Evolutionary conservation across 306 rosid genomes (phyloP), one percentile per base, ranked within the genome.

Genomic region (Castanospermum australe): DNA sequence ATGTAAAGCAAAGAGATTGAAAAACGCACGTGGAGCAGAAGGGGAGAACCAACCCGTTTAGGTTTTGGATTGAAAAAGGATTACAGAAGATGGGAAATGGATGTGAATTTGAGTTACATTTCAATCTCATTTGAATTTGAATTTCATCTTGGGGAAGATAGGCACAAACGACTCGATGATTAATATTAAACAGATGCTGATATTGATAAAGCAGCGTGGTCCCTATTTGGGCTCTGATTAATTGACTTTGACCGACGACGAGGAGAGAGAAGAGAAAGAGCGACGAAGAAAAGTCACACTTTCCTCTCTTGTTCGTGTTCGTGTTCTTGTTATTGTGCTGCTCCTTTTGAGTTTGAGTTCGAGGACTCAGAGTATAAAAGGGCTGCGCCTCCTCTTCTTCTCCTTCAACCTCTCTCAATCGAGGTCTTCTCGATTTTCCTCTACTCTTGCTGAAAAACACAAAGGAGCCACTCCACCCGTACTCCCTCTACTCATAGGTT

Each of bases 241-340:
- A 73, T 83, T 87, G 95, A 90, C 95, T 90, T 87, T 89, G 95
- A 90, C 94, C 63, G 6, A n/a, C n/a, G n/a, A n/a, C n/a, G n/a
- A n/a, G n/a, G n/a, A n/a, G n/a, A n/a, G n/a, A n/a, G n/a, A 11
- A 50, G 32, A 17, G 88, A 82, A 88, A 39, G 82, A 70, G 84
- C 86, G 47, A 28, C 51, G 94, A 85, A 86, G 90, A 83, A 83
- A 86, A 87, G 84, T 87, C 89, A 8, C 95, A 67, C 91, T 65
- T 90, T 88, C 95, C 88, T 85, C 61, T 50, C 85, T 45, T 50
- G 75, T 87, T 85, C 89, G n/a, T n/a, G n/a, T n/a, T n/a, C n/a
- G n/a, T n/a, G n/a, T n/a, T n/a, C n/a, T n/a, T n/a, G n/a, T n/a
- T n/a, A n/a, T n/a, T n/a, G n/a, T n/a, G n/a, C n/a, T n/a, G n/a